Evolutionary conservation across 2,329 filamentous ascomycete genomes (phyloP), one percentile per base, ranked within the genome.

Genomic region (Moelleriella libera): DNA sequence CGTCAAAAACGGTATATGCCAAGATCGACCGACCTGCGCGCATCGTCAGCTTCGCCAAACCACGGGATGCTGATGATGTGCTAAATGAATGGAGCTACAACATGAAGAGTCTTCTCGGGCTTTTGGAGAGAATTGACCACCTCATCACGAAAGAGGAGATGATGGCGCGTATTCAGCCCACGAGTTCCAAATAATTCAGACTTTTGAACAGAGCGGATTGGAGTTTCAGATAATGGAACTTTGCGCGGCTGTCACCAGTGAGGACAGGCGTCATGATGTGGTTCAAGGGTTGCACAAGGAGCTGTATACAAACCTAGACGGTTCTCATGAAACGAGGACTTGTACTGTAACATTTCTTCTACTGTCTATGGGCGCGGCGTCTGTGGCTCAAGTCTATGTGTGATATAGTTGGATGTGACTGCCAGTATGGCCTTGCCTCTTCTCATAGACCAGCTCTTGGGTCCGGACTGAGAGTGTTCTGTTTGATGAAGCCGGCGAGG

Each of bases 81-180:
- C 71, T 98, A 60, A 98, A 98, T 62, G 92, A 98, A 68, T 98
- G 92, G 92, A 95, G 88, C 64, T 83, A 86, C 59, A 95, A 96
- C 67, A 97, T 95, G 88, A 94, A 92, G 82, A 89, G 83, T 61
- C 68, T 95, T 58, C 68, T 95, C 54, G 88, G 87, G 9, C 69
- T 90, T 48, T 63, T 95, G 60, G 88, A 95, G 74, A 78, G 88
- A 53, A 94, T 98, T 51, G 92, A 98, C 62, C 92, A 98, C 66
- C 74, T 98, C 59, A 98, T 98, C 60, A 98, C 94, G 48, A 97
- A 97, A 75, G 92, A 98, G 69, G 92, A 98, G 75, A 98, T 98
- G 92, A 98, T 98, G 92, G 92, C 92, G 41, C 78, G 89, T 50
- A 97, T 98, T 59, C 83, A 92, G 65, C 87, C 87, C 5, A 68